Evolutionary conservation across 2,329 filamentous ascomycete genomes (phyloP).

Genomic region (Fusarium coicis): DNA sequence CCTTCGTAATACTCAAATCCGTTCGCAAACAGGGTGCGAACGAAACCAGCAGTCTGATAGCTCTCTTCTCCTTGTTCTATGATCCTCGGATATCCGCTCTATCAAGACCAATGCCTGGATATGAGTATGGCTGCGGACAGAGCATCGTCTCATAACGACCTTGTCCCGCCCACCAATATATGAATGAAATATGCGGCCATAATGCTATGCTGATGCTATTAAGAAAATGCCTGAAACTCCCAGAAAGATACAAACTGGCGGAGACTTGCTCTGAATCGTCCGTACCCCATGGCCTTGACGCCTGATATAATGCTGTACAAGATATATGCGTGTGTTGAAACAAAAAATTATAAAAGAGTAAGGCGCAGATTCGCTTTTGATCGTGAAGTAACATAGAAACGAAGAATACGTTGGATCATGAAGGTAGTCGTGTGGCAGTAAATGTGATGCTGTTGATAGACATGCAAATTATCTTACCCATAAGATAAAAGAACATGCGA

Average conservation of each 20-base stretch:
- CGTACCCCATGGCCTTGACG: conserved; percentile 30
- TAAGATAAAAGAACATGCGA: background rate
- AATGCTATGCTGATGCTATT: conserved; percentile 25
- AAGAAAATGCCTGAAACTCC: conserved; percentile 23
- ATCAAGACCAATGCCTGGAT: conserved; percentile 29
- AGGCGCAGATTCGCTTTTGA: background rate
- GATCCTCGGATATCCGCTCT: conserved; percentile 34
- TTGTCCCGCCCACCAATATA: background rate
- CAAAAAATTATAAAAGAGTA: conserved; percentile 6
- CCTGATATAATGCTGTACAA: conserved; percentile 42
- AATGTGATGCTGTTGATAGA: background rate
- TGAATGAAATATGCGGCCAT: conserved; percentile 4
- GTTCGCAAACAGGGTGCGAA: background rate
- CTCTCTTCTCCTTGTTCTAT: conserved; percentile 23
- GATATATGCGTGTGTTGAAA: conserved; percentile 10
- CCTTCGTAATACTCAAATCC: background rate
- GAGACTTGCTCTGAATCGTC: conserved; percentile 12
- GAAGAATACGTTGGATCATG: background rate
- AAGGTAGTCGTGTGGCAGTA: background rate
- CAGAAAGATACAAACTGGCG: conserved; percentile 18
- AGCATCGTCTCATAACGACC: background rate
- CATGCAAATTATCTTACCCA: conserved; percentile 3
- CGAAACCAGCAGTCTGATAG: background rate
- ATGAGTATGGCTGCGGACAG: conserved; percentile 15
- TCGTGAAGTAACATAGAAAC: background rate